A percentile compares a stretch with the other conserved stretches of the same genome.
phyloP scores from a whole-genome alignment of 108 stramenopile species.

The Craspedostauros australis region DNA sequence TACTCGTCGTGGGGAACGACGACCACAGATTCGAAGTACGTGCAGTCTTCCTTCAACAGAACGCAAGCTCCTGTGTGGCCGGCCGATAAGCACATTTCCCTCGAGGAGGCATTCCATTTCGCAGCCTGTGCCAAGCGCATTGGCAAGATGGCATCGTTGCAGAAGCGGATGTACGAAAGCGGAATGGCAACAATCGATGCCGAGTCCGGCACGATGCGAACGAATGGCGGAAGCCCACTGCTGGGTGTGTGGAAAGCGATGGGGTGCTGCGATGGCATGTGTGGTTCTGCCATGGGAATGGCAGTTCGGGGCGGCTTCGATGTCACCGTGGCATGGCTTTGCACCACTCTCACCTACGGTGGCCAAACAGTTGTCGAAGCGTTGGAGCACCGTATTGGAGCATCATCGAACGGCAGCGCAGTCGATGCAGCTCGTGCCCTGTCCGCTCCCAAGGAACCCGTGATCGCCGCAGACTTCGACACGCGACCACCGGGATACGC shows the following conservation, averaged over 20 bases:
- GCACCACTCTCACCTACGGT: slow-evolving; percentile 53
- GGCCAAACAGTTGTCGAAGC: slow-evolving; percentile 46
- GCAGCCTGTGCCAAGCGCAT: slow-evolving; percentile 76
- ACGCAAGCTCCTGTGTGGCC: slow-evolving; percentile 67
- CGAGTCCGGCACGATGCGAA: slow-evolving; percentile 13
- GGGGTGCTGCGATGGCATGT: slow-evolving; percentile 75
- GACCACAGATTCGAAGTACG: not conserved
- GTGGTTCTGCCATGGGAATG: slow-evolving; percentile 61
- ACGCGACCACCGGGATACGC: slow-evolving; percentile 47
- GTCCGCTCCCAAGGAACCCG: not conserved
- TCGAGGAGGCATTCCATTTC: slow-evolving; percentile 78
- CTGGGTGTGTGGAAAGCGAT: slow-evolving; percentile 57
- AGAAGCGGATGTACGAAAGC: slow-evolving; percentile 17
- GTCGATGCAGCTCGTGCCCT: not conserved
- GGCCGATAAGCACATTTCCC: slow-evolving; percentile 61
- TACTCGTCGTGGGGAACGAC: not conserved
- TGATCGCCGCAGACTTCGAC: slow-evolving; percentile 57
- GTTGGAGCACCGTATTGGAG: slow-evolving; percentile 44
- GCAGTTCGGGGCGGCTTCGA: slow-evolving; percentile 75
- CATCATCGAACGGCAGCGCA: no score
- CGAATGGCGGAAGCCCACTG: slow-evolving; percentile 27
- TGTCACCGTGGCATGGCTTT: slow-evolving; percentile 70
- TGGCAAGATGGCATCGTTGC: slow-evolving; percentile 68
- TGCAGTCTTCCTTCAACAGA: slow-evolving; percentile 1
- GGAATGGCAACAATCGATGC: slow-evolving; percentile 8